Evolutionary conservation across 495 filamentous ascomycete genomes (phyloP).

Genomic region (Apiosordaria backusii): DNA sequence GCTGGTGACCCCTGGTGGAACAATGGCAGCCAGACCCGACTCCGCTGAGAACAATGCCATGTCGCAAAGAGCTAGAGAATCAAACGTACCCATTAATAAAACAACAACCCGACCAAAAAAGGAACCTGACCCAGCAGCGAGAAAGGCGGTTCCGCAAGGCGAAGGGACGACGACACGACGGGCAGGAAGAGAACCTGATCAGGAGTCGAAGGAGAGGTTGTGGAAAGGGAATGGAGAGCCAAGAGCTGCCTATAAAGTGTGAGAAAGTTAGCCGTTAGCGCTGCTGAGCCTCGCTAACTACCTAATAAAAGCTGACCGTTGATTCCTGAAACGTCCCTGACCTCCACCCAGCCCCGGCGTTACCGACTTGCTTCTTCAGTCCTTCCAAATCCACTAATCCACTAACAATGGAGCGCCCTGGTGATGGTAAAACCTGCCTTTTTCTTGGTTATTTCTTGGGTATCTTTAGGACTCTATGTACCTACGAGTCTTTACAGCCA

Average conservation of each 20-base stretch:
- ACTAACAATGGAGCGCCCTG: background rate
- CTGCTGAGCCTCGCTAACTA: slow-evolving; percentile 4
- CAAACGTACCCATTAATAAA: slow-evolving; percentile 9
- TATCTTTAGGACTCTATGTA: background rate
- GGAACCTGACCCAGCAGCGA: slow-evolving; percentile 11
- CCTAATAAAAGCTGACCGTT: slow-evolving; percentile 1
- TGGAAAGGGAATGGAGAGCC: background rate
- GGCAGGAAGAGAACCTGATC: slow-evolving; percentile 3
- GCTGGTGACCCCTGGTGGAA: background rate
- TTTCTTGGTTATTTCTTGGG: background rate
- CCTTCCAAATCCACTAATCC: background rate
- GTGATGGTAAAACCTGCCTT: background rate
- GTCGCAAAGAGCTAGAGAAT: slow-evolving; percentile 4
- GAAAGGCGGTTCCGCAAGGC: background rate
- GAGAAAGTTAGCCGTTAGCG: slow-evolving; percentile 1
- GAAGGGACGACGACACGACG: slow-evolving; percentile 3
- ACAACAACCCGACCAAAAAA: slow-evolving; percentile 4
- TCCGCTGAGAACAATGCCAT: background rate
- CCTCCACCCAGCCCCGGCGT: background rate
- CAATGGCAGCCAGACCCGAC: slow-evolving; percentile 5
- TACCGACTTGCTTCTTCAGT: background rate
- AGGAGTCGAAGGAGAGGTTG: background rate
- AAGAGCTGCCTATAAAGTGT: background rate
- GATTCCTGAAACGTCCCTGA: slow-evolving; percentile 1
- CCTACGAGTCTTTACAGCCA: background rate